These are phyloP conservation scores for Pyronema omphalodes DNA, from an alignment of 495 filamentous ascomycete genomes.

Conservation along the genomic window DNA sequence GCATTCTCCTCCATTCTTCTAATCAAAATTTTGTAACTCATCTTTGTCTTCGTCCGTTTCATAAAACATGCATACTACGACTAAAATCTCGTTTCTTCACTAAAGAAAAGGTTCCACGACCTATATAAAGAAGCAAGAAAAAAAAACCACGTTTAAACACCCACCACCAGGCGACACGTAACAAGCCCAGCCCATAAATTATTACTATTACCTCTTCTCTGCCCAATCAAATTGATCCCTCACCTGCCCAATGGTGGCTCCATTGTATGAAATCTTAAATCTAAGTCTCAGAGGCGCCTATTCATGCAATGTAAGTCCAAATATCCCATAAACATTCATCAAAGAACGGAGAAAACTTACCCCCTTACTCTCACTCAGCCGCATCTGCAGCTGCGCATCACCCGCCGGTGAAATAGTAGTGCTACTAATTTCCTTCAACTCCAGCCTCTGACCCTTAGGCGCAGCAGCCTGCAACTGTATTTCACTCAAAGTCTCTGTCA, in stretches of 20 bases:
- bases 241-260: slow-evolving; percentile 46
- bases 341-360: slow-evolving; percentile 38
- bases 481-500: slow-evolving; percentile 41
- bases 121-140: too few relatives aligned
- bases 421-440: slow-evolving; percentile 70
- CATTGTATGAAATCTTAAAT: slow-evolving; percentile 64
- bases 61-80: too few relatives aligned
- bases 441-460: slow-evolving; percentile 82
- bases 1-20: too few relatives aligned
- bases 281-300: slow-evolving; percentile 57
- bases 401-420: slow-evolving; percentile 54
- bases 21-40: too few relatives aligned
- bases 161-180: too few relatives aligned
- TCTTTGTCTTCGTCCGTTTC: too few relatives aligned
- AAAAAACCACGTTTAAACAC: too few relatives aligned
- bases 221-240: slow-evolving; percentile 94
- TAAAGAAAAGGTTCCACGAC: too few relatives aligned
- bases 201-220: slow-evolving; percentile 29
- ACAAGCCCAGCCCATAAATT: too few relatives aligned
- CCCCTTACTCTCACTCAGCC: slow-evolving; percentile 61
- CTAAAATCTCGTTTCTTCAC: too few relatives aligned
- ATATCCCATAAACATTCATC: slow-evolving; percentile 14
- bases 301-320: slow-evolving; percentile 12
- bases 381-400: slow-evolving; percentile 78
- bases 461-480: slow-evolving; percentile 85